A percentile compares a stretch with the other conserved stretches of the same genome.
Evolutionary conservation across 805 yeast species (phyloP).

Genomic region (Starmera quercuum): DNA sequence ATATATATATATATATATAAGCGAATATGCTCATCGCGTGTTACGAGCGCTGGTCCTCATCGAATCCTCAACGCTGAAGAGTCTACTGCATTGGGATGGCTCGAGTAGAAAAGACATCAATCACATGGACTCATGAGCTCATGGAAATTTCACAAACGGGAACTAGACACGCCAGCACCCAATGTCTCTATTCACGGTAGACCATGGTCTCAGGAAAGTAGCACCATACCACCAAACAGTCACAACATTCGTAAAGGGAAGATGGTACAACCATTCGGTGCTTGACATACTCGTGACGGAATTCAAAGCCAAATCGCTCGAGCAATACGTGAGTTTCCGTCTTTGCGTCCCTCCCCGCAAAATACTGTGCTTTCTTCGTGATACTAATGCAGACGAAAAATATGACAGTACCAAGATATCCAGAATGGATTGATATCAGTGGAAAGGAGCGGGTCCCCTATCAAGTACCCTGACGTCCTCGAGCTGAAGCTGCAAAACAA

Average conservation of each 20-base stretch:
- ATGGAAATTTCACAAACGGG: not conserved
- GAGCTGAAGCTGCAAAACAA: slow-evolving; percentile 16
- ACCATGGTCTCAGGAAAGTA: not conserved
- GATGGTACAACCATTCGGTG: slow-evolving; percentile 76
- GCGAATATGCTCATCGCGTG: too few species aligned
- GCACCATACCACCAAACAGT: slow-evolving; percentile 52
- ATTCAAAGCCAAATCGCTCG: slow-evolving; percentile 65
- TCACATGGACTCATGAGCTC: not conserved
- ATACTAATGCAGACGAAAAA: too few species aligned
- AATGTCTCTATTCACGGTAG: not conserved
- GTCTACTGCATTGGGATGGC: too few species aligned
- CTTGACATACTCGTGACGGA: slow-evolving; percentile 71
- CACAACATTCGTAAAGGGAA: slow-evolving; percentile 74
- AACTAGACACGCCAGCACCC: not conserved
- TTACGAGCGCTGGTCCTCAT: too few species aligned
- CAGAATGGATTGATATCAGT: too few species aligned
- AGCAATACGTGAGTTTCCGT: slow-evolving; percentile 46
- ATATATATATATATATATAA: too few species aligned
- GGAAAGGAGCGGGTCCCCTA: too few species aligned
- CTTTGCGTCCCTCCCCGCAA: too few species aligned
- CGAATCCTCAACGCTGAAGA: too few species aligned
- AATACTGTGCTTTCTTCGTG: too few species aligned
- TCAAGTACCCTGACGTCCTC: not conserved
- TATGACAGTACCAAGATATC: too few species aligned
- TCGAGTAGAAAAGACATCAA: too few species aligned